Conservation (phyloP, 2,329 filamentous ascomycete species). For the Talaromyces sp. region DNA sequence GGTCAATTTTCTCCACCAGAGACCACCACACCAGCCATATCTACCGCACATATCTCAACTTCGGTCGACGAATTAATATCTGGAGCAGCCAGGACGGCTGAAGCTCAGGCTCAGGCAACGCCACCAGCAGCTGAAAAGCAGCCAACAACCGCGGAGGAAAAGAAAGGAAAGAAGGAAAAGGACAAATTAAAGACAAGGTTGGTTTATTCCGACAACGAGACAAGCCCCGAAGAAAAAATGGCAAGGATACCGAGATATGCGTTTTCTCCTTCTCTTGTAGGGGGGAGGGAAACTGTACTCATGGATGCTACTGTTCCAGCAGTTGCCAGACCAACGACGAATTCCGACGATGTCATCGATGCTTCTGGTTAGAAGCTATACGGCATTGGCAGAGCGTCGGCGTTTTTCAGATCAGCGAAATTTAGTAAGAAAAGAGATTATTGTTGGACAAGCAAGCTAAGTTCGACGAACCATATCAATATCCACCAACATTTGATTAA, state of each 20-base stretch:
- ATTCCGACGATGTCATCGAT: conserved; percentile 35
- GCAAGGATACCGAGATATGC: conserved; percentile 72
- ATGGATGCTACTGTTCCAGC: conserved; percentile 33
- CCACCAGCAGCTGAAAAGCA: conserved; percentile 35
- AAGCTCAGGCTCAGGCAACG: conserved; percentile 32
- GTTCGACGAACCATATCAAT: conserved; percentile 32
- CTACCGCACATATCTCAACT: conserved; percentile 32
- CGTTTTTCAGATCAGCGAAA: not conserved
- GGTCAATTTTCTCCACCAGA: conserved; percentile 32
- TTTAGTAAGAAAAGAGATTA: conserved; percentile 13
- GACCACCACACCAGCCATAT: conserved; percentile 30
- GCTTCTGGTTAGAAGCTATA: conserved; percentile 26
- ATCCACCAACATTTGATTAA: conserved; percentile 28
- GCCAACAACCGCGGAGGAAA: conserved; percentile 52
- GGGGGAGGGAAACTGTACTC: conserved; percentile 35
- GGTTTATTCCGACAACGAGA: conserved; percentile 75
- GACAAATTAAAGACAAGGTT: conserved; percentile 66
- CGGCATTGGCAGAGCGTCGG: not conserved
- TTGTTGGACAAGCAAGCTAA: conserved; percentile 34
- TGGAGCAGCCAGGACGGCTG: conserved; percentile 46
- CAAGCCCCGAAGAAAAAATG: conserved; percentile 89
- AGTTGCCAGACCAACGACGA: conserved; percentile 33
- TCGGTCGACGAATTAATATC: conserved; percentile 53
- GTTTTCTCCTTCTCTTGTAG: conserved; percentile 49
- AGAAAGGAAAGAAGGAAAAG: conserved; percentile 64